Evolutionary conservation across 352 stramenopile genomes (phyloP).

Genomic region (Thraustochytrium sp.): DNA sequence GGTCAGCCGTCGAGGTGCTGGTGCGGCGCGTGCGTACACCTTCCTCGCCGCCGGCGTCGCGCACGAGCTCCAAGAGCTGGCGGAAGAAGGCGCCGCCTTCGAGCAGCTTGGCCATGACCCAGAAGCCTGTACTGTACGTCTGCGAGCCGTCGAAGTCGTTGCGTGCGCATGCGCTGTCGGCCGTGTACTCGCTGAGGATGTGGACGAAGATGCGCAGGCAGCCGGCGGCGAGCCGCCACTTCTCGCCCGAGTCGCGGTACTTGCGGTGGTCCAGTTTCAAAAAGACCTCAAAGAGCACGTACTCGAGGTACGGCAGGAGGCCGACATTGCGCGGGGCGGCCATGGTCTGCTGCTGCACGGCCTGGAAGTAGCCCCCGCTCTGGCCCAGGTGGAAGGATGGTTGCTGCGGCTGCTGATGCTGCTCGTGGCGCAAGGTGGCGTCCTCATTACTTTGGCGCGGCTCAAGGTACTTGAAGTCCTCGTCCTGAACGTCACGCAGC

Average conservation of each 20-base stretch:
- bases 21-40: not conserved
- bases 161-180: not conserved
- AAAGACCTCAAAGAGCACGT: conserved; percentile 15
- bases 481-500: not conserved
- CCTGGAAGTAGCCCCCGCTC: too few relatives aligned
- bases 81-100: conserved; percentile 11
- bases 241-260: not conserved
- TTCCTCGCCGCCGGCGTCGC: not conserved
- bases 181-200: not conserved
- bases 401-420: too few relatives aligned
- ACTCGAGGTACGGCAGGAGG: not conserved
- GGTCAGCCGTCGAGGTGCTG: not conserved
- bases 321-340: not conserved
- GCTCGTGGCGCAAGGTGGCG: not conserved
- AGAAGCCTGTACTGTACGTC: not conserved
- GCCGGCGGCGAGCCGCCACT: not conserved
- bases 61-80: not conserved
- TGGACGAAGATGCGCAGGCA: conserved; percentile 34
- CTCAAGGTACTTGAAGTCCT: not conserved
- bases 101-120: conserved; percentile 34
- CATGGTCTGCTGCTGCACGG: not conserved
- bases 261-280: conserved; percentile 13
- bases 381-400: too few relatives aligned
- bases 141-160: not conserved
- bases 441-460: not conserved